Evolutionary conservation across 108 stramenopile genomes (phyloP).

Genomic region (Fragilariopsis cylindrus): DNA sequence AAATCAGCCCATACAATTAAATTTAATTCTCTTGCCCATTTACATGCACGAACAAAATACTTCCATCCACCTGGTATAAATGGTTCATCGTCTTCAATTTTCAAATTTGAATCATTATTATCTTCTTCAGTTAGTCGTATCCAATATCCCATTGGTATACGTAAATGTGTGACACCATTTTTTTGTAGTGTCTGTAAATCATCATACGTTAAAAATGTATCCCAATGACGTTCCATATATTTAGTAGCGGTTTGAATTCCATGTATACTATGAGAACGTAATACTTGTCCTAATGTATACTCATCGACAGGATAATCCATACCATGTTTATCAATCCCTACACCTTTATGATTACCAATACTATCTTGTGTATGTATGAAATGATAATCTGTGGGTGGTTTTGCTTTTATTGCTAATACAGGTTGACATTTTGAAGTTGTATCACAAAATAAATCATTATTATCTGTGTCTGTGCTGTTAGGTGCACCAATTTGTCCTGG

Average conservation of each 20-base stretch:
- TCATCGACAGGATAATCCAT: conserved; percentile 64
- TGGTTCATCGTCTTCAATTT: conserved; percentile 38
- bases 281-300: conserved; percentile 42
- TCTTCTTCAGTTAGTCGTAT: conserved; percentile 27
- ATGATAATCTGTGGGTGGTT: conserved; percentile 36
- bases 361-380: background rate
- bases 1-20: conserved; percentile 72
- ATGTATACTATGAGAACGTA: conserved; percentile 7
- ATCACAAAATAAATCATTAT: conserved; percentile 19
- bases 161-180: conserved; percentile 63
- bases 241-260: conserved; percentile 31
- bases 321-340: background rate
- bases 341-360: background rate
- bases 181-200: conserved; percentile 47
- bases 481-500: conserved; percentile 39
- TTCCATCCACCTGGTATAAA: conserved; percentile 61
- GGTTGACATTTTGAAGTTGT: conserved; percentile 32
- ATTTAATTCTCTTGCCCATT: conserved; percentile 52
- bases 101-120: conserved; percentile 4
- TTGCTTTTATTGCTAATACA: conserved; percentile 9
- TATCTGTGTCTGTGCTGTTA: background rate
- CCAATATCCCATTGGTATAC: conserved; percentile 76
- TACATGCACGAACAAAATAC: conserved; percentile 54
- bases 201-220: conserved; percentile 60
- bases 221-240: conserved; percentile 72